Conservation (phyloP, 2,329 filamentous ascomycete species). For the Fusarium tricinctum region DNA sequence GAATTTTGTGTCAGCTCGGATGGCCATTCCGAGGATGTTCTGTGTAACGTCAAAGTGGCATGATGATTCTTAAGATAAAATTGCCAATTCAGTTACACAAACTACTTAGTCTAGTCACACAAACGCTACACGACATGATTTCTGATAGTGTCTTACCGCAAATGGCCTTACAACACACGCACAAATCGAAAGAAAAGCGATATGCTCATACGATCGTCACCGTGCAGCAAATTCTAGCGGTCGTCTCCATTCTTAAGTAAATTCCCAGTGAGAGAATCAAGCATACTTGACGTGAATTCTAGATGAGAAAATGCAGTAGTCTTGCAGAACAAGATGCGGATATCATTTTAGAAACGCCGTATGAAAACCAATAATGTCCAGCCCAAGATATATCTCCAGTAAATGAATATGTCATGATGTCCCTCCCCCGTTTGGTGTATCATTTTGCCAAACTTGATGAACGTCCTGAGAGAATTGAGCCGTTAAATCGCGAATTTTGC, state of each 20-base stretch:
- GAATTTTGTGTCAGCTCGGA: neutral
- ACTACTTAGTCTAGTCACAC: no score
- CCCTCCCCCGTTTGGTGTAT: neutral
- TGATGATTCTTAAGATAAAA: neutral
- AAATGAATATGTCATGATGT: slow-evolving; percentile 8
- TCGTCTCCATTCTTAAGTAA: no score
- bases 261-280: neutral
- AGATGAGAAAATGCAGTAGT: neutral
- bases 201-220: no score
- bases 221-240: no score
- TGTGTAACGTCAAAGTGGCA: neutral
- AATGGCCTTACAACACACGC: no score
- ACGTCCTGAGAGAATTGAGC: slow-evolving; percentile 42
- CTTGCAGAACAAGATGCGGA: slow-evolving; percentile 5
- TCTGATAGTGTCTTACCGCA: no score
- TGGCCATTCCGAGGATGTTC: neutral
- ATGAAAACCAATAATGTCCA: neutral
- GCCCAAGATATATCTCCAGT: neutral
- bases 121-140: no score
- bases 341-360: slow-evolving; percentile 33
- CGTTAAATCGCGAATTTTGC: slow-evolving; percentile 42
- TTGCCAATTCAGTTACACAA: no score
- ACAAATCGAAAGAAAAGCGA: no score
- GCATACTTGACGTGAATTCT: neutral
- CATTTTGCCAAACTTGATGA: slow-evolving; percentile 35